Percentiles rank a stretch among this genome's conserved stretches.
These are phyloP conservation scores for Styphnolobium japonicum DNA, from an alignment of 306 rosid species.

Conservation along the genomic window DNA sequence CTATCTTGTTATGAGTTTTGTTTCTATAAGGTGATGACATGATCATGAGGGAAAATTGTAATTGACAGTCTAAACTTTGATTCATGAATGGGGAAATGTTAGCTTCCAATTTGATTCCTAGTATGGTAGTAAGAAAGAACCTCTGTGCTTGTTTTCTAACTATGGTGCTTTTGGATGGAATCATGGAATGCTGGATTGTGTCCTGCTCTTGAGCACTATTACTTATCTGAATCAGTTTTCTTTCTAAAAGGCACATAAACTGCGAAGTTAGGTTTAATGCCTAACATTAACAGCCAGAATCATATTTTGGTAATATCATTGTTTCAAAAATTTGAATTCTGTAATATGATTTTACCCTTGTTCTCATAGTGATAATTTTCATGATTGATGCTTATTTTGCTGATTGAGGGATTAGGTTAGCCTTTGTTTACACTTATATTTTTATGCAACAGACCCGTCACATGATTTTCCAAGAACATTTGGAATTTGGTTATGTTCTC, in stretches of 20 bases:
- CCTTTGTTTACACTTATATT: background rate
- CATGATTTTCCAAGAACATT: background rate
- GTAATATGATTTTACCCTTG: background rate
- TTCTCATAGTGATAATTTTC: background rate
- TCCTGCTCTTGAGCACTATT: background rate
- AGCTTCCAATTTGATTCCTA: background rate
- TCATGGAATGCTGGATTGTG: background rate
- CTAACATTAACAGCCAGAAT: background rate
- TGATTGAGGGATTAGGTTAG: background rate
- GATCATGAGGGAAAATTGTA: background rate
- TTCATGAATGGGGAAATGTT: background rate
- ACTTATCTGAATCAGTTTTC: background rate
- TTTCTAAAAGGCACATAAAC: background rate
- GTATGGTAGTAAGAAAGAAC: background rate
- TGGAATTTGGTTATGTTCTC: slow-evolving; percentile 2
- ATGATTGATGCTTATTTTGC: background rate
- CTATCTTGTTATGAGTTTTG: background rate
- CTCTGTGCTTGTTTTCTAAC: background rate
- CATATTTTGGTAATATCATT: background rate
- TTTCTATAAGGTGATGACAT: background rate
- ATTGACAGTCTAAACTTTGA: background rate
- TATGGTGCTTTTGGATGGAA: background rate
- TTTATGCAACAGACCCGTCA: background rate
- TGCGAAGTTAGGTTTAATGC: background rate
- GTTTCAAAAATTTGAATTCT: background rate